Base-by-base conservation (phyloP, 495 filamentous ascomycete genomes). In the Lepraria neglecta region DNA sequence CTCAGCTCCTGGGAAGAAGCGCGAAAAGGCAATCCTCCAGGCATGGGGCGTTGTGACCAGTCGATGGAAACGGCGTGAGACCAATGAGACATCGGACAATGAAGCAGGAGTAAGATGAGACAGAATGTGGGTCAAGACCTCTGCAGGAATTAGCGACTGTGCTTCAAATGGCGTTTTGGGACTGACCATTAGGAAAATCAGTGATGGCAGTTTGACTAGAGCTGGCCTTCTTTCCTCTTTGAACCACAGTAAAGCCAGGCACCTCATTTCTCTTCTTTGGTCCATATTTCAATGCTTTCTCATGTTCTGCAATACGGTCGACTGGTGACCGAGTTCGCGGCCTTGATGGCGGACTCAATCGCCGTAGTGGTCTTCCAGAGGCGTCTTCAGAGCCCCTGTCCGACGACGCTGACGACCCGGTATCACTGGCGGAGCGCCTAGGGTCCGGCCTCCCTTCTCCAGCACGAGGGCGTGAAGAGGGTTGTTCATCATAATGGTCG, bases 101-200 rank as follows among this genome's bases (percentile, higher is more conserved):
- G 90, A 88, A 54, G 87, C 79, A 11, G 91, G 88, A 15, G 90
- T 83, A 43, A 97, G 74, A 74, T 97, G 88, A 35, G 92, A 95
- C 3, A 97, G 72, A n/a, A 94, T 86, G 67, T 97, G 91, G 11
- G 88, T 95, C 67, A 97, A 69, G 56, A 96, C 85, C 82, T 97
- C 91, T 96, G 69, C 55, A 44, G 28, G 14, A 63, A 69, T 77
- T 66, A 74, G 67, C 51, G 14, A 51, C n/a, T 46, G 35, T 46
- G 12, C 17, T n/a, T 47, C 55, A 33, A 19, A 64, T 24, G 45
- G 57, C 11, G 33, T 48, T 24, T 42, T 24, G 35, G 56, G 11
- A 76, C 82, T 60, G 77, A 94, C 91, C 91, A 75, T 95, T 95
- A 11, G 91, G 91, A 61, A 95, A 86, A 47, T 83, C 76, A 27